A percentile compares a stretch with the other conserved stretches of the same genome.
Evolutionary conservation across 2,329 filamentous ascomycete genomes (phyloP).

Genomic region (Westerdykella ornata): DNA sequence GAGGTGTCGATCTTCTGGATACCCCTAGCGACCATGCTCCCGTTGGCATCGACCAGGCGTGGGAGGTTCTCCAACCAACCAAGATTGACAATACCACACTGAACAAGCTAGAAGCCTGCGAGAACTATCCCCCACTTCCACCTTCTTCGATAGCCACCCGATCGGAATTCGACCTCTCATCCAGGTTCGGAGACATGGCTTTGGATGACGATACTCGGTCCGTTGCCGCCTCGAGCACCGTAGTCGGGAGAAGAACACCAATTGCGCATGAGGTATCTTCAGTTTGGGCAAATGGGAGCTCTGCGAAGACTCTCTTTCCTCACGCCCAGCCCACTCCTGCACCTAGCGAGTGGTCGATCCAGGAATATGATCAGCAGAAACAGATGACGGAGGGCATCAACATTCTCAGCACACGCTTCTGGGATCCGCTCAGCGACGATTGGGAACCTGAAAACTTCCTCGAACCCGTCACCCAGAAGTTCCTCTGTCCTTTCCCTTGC

Average conservation of each 20-base stretch:
- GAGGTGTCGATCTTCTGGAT: constrained; percentile 16
- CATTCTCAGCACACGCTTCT: constrained; percentile 38
- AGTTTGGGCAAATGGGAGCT: constrained; percentile 17
- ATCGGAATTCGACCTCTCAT: constrained; percentile 4
- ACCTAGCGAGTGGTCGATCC: constrained; percentile 25
- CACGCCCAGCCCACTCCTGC: constrained; percentile 26
- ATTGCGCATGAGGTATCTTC: constrained; percentile 4
- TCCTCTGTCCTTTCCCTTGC: constrained; percentile 53
- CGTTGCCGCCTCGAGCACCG: constrained; percentile 9
- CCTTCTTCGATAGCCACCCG: constrained; percentile 3
- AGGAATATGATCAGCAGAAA: constrained; percentile 21
- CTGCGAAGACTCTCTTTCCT: constrained; percentile 32
- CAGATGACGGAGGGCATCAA: constrained; percentile 30
- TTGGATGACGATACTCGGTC: constrained; percentile 9
- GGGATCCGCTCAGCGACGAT: constrained; percentile 45
- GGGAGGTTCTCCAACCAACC: constrained; percentile 13
- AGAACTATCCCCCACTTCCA: constrained; percentile 17
- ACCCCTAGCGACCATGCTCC: neutral
- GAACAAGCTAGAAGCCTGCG: neutral
- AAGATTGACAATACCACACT: too few species aligned
- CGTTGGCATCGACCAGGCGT: neutral
- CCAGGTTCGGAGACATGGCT: constrained; percentile 13
- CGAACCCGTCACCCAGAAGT: constrained; percentile 40
- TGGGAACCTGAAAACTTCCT: constrained; percentile 48
- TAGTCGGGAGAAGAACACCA: neutral